These are phyloP conservation scores for Tuber borchii DNA, from an alignment of 495 filamentous ascomycete species.

Conservation along the genomic window DNA sequence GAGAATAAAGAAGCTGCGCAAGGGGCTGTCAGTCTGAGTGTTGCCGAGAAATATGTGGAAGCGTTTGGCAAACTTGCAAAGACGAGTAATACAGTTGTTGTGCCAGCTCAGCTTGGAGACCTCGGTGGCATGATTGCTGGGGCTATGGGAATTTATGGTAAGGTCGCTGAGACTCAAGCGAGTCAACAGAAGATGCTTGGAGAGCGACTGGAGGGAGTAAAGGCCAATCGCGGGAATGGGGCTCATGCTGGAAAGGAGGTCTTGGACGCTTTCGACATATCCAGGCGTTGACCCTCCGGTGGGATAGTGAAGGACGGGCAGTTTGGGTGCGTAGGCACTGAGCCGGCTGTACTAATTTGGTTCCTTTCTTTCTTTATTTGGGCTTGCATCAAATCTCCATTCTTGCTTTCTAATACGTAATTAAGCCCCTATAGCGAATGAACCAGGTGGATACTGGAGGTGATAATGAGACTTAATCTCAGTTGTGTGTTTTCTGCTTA, in stretches of 20 bases:
- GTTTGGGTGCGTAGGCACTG: not conserved
- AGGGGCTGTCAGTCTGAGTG: conserved; percentile 70
- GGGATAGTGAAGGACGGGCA: not conserved
- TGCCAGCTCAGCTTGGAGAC: conserved; percentile 96
- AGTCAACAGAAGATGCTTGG: conserved; percentile 38
- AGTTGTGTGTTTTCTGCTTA: not conserved
- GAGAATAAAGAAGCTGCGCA: conserved; percentile 67
- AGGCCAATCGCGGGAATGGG: not conserved
- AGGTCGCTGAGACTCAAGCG: conserved; percentile 78
- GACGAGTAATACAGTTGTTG: conserved; percentile 87
- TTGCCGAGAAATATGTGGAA: conserved; percentile 97
- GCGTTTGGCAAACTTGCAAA: conserved; percentile 86
- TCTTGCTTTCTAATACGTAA: not conserved
- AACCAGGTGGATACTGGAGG: not conserved
- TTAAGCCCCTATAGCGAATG: not conserved
- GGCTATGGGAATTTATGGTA: conserved; percentile 90
- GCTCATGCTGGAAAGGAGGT: not conserved
- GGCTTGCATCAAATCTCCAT: not conserved
- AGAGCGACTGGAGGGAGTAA: not conserved
- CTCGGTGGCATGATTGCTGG: conserved; percentile 95
- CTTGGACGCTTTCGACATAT: not conserved
- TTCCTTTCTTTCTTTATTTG: not conserved
- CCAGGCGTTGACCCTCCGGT: not conserved
- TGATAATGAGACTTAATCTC: not conserved
- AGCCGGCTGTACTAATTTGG: not conserved